Conservation (phyloP, 2,329 filamentous ascomycete species). For the Xylaria sp. region DNA sequence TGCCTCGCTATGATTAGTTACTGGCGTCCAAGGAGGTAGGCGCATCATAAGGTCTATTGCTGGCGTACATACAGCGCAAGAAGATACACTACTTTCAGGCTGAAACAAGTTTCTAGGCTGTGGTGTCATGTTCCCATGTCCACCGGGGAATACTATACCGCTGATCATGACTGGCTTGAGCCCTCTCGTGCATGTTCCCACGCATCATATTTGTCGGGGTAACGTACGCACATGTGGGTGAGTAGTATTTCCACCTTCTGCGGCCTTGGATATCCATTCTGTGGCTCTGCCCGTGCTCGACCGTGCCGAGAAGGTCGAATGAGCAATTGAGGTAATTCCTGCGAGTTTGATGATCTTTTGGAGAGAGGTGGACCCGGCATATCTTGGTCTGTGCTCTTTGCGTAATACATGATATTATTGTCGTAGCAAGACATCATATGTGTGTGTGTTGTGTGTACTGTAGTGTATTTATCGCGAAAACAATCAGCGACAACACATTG, state of each 20-base stretch:
- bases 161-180: conserved; percentile 27
- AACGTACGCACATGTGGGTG: conserved; percentile 17
- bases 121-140: conserved; percentile 17
- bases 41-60: too few species aligned
- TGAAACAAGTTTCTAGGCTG: conserved; percentile 24
- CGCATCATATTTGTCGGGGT: conserved; percentile 15
- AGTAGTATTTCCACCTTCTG: conserved; percentile 20
- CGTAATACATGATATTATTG: neutral
- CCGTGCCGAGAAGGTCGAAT: neutral
- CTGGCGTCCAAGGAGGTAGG: too few species aligned
- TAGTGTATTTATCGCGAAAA: too few species aligned
- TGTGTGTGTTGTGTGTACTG: too few species aligned
- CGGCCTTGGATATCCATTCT: conserved; percentile 12
- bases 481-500: too few species aligned
- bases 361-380: neutral
- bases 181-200: conserved; percentile 7
- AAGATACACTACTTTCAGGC: conserved; percentile 12
- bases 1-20: neutral
- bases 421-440: neutral
- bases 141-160: conserved; percentile 23
- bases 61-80: too few species aligned
- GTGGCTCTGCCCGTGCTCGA: conserved; percentile 16
- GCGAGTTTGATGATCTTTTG: conserved; percentile 1
- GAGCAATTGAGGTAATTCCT: neutral
- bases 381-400: neutral